Evolutionary conservation across 257 asterid genomes (phyloP).

Genomic region (Fraxinus quadrangulata): DNA sequence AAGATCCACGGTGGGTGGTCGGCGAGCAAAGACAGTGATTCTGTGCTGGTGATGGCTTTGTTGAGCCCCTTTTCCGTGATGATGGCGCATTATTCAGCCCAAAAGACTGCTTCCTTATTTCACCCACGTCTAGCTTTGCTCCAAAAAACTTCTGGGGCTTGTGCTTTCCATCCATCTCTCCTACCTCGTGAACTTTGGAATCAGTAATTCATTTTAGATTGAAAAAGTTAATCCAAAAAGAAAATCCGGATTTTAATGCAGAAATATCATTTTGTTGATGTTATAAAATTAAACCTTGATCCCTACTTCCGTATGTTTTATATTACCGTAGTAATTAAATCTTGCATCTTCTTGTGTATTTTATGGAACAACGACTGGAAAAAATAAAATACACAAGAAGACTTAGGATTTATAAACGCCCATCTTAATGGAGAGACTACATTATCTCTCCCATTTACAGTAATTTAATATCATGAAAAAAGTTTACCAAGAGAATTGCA

Average conservation of each 20-base stretch:
- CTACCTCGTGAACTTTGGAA: neutral
- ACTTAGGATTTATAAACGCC: too few species aligned
- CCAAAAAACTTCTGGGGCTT: neutral
- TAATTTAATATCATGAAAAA: too few species aligned
- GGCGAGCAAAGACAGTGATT: slow-evolving; percentile 19
- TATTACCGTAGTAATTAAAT: too few species aligned
- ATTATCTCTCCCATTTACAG: too few species aligned
- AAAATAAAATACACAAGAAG: too few species aligned
- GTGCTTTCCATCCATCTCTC: neutral
- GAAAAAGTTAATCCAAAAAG: neutral
- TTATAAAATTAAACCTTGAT: too few species aligned
- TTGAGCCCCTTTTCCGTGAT: neutral
- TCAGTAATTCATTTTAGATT: neutral
- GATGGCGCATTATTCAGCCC: neutral
- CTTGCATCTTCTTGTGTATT: too few species aligned
- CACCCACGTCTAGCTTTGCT: neutral
- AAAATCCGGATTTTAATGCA: too few species aligned
- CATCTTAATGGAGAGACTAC: too few species aligned
- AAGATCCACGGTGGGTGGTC: slow-evolving; percentile 15
- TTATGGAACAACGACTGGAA: too few species aligned
- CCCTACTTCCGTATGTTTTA: too few species aligned
- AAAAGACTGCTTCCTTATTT: neutral
- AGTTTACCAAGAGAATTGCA: too few species aligned
- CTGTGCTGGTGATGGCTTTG: neutral
- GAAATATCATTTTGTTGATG: neutral